Conservation (phyloP, 163 green algal species). For the Scenedesmus sp. region DNA sequence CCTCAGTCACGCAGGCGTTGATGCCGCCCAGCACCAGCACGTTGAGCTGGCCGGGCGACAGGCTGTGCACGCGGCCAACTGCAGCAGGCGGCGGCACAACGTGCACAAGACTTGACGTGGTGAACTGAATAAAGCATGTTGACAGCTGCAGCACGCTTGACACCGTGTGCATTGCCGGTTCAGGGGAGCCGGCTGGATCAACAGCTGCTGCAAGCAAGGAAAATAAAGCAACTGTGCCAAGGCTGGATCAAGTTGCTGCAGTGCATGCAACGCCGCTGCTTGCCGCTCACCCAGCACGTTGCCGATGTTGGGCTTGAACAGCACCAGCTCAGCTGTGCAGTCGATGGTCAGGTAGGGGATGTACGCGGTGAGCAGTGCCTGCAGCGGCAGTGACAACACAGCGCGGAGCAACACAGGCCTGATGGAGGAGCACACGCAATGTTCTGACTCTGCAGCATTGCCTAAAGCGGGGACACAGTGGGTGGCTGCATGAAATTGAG, state of each 20-base stretch:
- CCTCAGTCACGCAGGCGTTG: slow-evolving; percentile 4
- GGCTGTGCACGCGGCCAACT: slow-evolving; percentile 39
- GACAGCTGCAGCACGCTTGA: not conserved
- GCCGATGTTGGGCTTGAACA: slow-evolving; percentile 25
- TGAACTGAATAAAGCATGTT: not conserved
- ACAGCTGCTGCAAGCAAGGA: not conserved
- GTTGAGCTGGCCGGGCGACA: slow-evolving; percentile 9
- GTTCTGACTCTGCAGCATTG: not conserved
- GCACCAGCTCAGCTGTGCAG: slow-evolving; percentile 4
- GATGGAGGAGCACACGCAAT: too few species aligned
- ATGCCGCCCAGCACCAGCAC: slow-evolving; percentile 44
- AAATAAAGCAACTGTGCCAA: not conserved
- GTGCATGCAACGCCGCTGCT: not conserved
- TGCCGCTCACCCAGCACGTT: slow-evolving; percentile 31
- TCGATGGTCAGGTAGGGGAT: slow-evolving; percentile 35
- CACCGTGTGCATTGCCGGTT: too few species aligned
- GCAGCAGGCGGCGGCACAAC: not conserved
- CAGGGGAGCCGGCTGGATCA: too few species aligned
- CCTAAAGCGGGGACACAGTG: not conserved
- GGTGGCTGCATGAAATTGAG: not conserved
- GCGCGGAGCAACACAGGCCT: not conserved
- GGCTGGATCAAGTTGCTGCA: not conserved
- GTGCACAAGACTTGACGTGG: not conserved
- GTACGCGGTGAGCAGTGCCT: slow-evolving; percentile 24
- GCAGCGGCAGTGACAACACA: not conserved